Evolutionary conservation across 371 early-diverging fungal species (phyloP).

Genomic region (Enteropsectra breve): DNA sequence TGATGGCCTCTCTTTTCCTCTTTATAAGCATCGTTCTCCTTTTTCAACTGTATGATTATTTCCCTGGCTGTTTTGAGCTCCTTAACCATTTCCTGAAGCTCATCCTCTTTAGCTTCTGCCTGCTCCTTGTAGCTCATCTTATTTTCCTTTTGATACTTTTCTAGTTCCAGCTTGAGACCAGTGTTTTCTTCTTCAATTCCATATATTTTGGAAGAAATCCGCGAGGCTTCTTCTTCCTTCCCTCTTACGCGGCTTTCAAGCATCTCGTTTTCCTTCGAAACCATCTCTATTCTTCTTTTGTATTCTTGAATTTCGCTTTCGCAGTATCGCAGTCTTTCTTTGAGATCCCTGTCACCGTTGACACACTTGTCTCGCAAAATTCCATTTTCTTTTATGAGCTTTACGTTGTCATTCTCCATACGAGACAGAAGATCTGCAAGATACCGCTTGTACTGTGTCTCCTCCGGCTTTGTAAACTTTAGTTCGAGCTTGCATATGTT

Average conservation of each 20-base stretch:
- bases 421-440: conserved; percentile 52
- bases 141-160: conserved; percentile 36
- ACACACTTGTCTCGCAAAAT: conserved; percentile 46
- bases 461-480: conserved; percentile 52
- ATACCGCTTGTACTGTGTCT: conserved; percentile 55
- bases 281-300: conserved; percentile 31
- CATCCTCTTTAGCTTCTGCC: conserved; percentile 30
- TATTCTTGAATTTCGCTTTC: conserved; percentile 24
- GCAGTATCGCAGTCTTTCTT: conserved; percentile 29
- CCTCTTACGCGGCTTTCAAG: conserved; percentile 14
- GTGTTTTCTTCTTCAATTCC: conserved; percentile 41
- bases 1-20: conserved; percentile 18
- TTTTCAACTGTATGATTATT: conserved; percentile 48
- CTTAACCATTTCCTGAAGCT: conserved; percentile 36
- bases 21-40: conserved; percentile 47
- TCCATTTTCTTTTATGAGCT: conserved; percentile 52
- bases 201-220: conserved; percentile 21
- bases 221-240: conserved; percentile 19
- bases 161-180: conserved; percentile 41
- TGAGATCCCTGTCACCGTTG: conserved; percentile 22
- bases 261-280: conserved; percentile 24
- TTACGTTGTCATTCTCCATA: conserved; percentile 53
- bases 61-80: conserved; percentile 53
- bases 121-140: conserved; percentile 13
- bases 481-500: conserved; percentile 59